A percentile compares a stretch with the other conserved stretches of the same genome.
Conservation (phyloP, 495 filamentous ascomycete genomes). For the Apiosordaria backusii region DNA sequence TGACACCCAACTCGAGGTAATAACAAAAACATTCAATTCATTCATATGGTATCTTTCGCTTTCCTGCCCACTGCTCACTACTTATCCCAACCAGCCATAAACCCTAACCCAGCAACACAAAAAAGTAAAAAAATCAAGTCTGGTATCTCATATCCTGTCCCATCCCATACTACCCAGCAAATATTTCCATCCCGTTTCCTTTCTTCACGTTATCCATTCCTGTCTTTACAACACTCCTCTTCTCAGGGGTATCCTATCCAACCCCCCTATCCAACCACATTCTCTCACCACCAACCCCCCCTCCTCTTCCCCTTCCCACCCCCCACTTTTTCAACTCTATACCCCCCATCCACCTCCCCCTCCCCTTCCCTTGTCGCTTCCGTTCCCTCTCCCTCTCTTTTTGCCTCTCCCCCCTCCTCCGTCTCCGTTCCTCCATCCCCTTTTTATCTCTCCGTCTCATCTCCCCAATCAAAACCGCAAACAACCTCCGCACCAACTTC, state of each 20-base stretch:
- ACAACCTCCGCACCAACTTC: slow-evolving; percentile 46
- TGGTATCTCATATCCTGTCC: background rate
- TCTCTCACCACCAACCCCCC: background rate
- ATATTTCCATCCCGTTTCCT: background rate
- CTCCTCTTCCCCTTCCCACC: background rate
- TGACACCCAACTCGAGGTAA: background rate
- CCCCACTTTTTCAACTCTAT: background rate
- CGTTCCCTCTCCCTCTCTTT: background rate
- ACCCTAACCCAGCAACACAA: background rate
- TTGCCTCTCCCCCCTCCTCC: background rate
- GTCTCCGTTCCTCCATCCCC: slow-evolving; percentile 17
- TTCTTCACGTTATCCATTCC: background rate
- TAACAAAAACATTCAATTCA: background rate
- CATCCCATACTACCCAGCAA: slow-evolving; percentile 5
- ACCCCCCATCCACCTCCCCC: background rate
- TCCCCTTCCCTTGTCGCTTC: background rate
- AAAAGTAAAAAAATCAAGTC: slow-evolving; percentile 1
- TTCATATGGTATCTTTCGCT: background rate
- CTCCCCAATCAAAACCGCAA: slow-evolving; percentile 48
- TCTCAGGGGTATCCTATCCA: background rate
- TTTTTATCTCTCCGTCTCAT: slow-evolving; percentile 33
- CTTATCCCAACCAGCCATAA: background rate
- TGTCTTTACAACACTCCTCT: background rate
- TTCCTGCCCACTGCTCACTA: background rate
- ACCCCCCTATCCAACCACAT: background rate